Evolutionary conservation across 2,329 filamentous ascomycete species (phyloP).

Genomic region (Capronia americana): DNA sequence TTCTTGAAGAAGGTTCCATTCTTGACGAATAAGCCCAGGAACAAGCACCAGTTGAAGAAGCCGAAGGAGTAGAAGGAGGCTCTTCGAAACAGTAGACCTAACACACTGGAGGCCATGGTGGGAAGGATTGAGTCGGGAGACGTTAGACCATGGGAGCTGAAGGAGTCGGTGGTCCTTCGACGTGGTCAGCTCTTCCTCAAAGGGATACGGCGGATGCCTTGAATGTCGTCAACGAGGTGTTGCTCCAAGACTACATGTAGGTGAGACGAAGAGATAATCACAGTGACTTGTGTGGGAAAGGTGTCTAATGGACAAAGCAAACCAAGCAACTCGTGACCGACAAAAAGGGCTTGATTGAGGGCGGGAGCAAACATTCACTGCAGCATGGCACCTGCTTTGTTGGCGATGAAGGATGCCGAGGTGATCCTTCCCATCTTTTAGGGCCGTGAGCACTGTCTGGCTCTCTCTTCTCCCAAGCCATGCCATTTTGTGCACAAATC

Average conservation of each 20-base stretch:
- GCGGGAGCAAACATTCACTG: constrained; percentile 16
- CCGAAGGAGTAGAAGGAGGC: constrained; percentile 41
- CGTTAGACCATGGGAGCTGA: constrained; percentile 17
- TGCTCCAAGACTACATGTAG: background rate
- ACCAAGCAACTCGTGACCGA: constrained; percentile 12
- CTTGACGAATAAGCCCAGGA: constrained; percentile 42
- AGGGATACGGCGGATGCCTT: background rate
- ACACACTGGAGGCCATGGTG: constrained; percentile 28
- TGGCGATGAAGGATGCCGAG: constrained; percentile 16
- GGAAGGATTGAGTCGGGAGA: background rate
- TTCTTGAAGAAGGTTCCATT: constrained; percentile 48
- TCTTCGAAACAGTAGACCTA: constrained; percentile 17
- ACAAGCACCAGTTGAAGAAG: constrained; percentile 46
- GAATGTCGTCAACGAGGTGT: background rate
- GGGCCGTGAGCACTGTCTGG: constrained; percentile 8
- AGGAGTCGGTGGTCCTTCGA: background rate
- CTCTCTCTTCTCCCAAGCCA: background rate
- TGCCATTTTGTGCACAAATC: constrained; percentile 12
- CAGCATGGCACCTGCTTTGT: constrained; percentile 8
- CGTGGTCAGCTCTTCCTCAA: constrained; percentile 11
- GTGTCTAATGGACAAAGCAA: constrained; percentile 3
- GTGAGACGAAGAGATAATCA: background rate
- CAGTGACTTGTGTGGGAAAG: background rate
- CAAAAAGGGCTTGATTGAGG: constrained; percentile 1
- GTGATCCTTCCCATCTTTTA: constrained; percentile 19